phyloP scores from a whole-genome alignment of 176 grass and related monocot genomes.

The Eremochloa ophiuroides region DNA sequence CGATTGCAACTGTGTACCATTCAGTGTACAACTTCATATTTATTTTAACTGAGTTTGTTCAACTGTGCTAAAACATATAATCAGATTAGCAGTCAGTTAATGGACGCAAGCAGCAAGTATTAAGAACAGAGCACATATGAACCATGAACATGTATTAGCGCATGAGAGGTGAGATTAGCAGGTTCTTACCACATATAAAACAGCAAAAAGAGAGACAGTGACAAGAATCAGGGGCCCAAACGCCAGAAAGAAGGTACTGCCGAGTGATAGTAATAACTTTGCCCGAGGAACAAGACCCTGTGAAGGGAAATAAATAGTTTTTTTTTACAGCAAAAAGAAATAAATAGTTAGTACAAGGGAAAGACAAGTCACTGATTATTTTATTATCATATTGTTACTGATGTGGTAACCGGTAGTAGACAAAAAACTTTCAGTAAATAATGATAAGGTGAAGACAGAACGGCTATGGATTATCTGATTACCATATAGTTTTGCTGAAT shows the following conservation, averaged over 20 bases:
- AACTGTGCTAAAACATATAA: neutral
- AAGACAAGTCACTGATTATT: neutral
- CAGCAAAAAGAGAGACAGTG: conserved; percentile 56
- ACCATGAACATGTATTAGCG: neutral
- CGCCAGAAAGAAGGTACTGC: conserved; percentile 78
- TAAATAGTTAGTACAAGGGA: neutral
- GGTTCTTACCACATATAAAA: conserved; percentile 70
- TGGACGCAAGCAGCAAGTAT: neutral
- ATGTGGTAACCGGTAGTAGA: neutral
- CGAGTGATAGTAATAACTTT: conserved; percentile 81
- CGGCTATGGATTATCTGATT: neutral
- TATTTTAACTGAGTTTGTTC: neutral
- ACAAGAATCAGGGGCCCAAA: conserved; percentile 83
- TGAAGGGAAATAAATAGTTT: conserved; percentile 26
- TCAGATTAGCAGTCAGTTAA: neutral
- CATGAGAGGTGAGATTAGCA: neutral
- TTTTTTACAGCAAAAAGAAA: no score
- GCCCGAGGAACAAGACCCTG: conserved; percentile 88
- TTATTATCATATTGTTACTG: neutral
- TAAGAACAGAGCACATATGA: neutral
- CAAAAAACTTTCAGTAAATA: neutral
- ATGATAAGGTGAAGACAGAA: neutral
- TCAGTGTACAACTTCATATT: neutral
- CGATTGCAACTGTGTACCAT: neutral
- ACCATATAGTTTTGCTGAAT: neutral